Evolutionary conservation across 352 stramenopile genomes (phyloP).

Genomic region (Globisporangium parvum): DNA sequence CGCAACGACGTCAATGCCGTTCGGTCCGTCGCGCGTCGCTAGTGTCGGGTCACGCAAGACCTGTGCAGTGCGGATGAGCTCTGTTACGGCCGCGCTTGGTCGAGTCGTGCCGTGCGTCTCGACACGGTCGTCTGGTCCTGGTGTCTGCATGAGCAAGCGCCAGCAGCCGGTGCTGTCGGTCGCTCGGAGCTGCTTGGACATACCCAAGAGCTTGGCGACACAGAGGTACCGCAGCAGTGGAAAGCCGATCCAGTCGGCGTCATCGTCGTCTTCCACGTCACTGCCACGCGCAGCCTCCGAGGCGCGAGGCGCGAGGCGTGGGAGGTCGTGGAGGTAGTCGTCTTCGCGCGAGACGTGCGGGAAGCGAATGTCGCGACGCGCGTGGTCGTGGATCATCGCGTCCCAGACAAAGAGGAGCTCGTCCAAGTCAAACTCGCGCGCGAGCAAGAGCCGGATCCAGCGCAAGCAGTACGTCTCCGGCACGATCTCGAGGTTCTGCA

Average conservation of each 20-base stretch:
- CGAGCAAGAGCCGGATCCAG: conserved; percentile 75
- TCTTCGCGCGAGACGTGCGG: conserved; percentile 26
- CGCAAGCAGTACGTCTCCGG: conserved; percentile 79
- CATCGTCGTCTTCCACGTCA: conserved; percentile 11
- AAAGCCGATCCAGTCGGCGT: conserved; percentile 45
- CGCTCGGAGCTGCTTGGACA: conserved; percentile 45
- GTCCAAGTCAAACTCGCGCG: conserved; percentile 65
- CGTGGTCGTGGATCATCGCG: conserved; percentile 49
- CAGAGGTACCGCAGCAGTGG: conserved; percentile 66
- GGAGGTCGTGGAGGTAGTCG: conserved; percentile 33
- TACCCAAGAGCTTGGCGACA: conserved; percentile 48
- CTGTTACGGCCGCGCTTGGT: conserved; percentile 7
- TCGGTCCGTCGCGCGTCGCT: conserved; percentile 21
- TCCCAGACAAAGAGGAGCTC: conserved; percentile 64
- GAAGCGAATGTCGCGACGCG: conserved; percentile 28
- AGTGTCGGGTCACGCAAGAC: conserved; percentile 58
- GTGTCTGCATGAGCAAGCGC: conserved; percentile 66
- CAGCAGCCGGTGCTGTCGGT: conserved; percentile 67
- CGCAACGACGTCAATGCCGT: conserved; percentile 47
- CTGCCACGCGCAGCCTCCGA: not conserved
- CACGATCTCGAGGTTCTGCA: conserved; percentile 74
- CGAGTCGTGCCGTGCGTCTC: conserved; percentile 8
- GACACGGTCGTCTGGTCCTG: conserved; percentile 10
- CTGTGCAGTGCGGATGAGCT: conserved; percentile 39
- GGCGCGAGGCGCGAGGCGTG: conserved; percentile 15